Percentiles rank a stretch among this genome's conserved stretches.
phyloP scores from a whole-genome alignment of 305 asterid genomes.

The Solanum hybrid region DNA sequence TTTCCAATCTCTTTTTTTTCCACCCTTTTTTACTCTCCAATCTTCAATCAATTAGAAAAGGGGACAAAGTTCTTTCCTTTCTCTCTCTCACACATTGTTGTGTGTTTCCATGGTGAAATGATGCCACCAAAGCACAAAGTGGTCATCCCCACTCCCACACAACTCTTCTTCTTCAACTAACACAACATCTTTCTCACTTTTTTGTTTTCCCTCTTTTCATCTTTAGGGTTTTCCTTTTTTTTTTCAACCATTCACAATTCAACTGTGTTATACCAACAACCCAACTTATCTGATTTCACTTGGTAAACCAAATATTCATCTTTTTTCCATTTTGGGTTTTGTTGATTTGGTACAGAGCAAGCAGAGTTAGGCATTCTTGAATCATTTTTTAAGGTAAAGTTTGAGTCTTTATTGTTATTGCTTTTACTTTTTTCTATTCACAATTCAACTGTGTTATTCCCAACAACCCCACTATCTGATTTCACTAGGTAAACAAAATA shows the following conservation, averaged over 20 bases:
- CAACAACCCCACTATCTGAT: conserved; percentile 7
- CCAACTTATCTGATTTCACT: conserved; percentile 6
- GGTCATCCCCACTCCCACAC: conserved; percentile 26
- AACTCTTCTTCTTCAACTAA: conserved; percentile 18
- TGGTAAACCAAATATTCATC: neutral
- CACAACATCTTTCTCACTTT: neutral
- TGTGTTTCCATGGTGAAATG: conserved; percentile 26
- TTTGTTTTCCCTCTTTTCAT: neutral
- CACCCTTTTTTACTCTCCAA: neutral
- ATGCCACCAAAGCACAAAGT: conserved; percentile 34
- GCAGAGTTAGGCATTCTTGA: neutral
- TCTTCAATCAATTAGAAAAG: neutral
- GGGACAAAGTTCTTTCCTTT: neutral
- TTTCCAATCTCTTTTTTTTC: neutral
- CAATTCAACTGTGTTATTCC: neutral
- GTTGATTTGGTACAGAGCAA: neutral
- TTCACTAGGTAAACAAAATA: conserved; percentile 4
- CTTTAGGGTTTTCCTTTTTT: neutral
- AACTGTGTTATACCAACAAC: neutral
- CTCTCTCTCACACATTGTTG: conserved; percentile 16
- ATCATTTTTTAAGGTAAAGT: neutral
- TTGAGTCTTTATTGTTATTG: neutral
- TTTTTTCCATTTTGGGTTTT: neutral
- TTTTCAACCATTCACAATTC: neutral
- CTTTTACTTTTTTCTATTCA: neutral